Conservation (phyloP, 805 yeast species). For the Zygosaccharomyces lentus region DNA sequence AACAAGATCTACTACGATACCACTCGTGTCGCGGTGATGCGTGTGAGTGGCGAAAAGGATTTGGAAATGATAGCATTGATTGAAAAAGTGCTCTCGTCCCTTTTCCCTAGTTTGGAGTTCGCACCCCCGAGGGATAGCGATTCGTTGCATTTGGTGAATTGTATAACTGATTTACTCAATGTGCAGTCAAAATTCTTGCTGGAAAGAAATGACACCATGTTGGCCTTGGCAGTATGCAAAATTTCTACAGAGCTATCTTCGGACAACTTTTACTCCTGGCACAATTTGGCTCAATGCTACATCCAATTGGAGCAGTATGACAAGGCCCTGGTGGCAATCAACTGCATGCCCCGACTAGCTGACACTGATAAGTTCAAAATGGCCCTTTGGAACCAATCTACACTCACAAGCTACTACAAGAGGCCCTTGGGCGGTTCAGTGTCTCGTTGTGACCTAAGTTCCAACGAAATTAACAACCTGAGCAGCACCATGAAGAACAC, state of each 20-base stretch:
- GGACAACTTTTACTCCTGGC: constrained; percentile 34
- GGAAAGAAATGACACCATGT: constrained; percentile 22
- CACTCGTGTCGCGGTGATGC: constrained; percentile 25
- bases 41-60: constrained; percentile 23
- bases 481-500: constrained; percentile 21
- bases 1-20: constrained; percentile 26
- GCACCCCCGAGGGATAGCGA: constrained; percentile 18
- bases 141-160: constrained; percentile 24
- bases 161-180: constrained; percentile 27
- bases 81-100: constrained; percentile 18
- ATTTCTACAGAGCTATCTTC: constrained; percentile 27
- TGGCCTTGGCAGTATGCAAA: constrained; percentile 27
- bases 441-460: constrained; percentile 17
- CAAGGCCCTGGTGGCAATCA: constrained; percentile 29
- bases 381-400: constrained; percentile 16
- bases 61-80: constrained; percentile 20
- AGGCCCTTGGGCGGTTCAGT: constrained; percentile 25
- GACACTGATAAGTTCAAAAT: constrained; percentile 23
- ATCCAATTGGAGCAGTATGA: constrained; percentile 23
- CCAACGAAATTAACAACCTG: constrained; percentile 26
- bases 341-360: constrained; percentile 31
- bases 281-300: constrained; percentile 27
- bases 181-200: constrained; percentile 29
- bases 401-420: constrained; percentile 22
- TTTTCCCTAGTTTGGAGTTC: constrained; percentile 18